Percentiles rank a stretch among this genome's conserved stretches.
These are phyloP conservation scores for Begonia loranthoides DNA, from an alignment of 306 rosid species.

Conservation along the genomic window DNA sequence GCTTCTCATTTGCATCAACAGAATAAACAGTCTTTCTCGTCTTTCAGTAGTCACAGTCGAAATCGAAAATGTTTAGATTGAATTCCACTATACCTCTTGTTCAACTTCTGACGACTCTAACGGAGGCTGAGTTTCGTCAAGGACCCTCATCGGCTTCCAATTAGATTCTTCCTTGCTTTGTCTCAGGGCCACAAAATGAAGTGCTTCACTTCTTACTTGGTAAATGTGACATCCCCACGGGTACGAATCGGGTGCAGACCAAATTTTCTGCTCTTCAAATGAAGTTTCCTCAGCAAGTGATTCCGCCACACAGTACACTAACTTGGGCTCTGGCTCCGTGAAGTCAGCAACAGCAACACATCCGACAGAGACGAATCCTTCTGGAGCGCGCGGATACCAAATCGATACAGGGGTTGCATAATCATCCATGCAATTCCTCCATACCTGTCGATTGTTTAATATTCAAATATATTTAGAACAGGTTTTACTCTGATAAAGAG, in stretches of 20 bases:
- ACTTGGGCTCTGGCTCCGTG: constrained; percentile 61
- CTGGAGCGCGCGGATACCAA: constrained; percentile 94
- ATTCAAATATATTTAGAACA: constrained; percentile 1
- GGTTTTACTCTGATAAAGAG: too few relatives aligned
- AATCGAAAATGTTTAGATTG: too few relatives aligned
- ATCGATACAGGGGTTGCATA: constrained; percentile 51
- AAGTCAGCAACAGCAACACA: constrained; percentile 58
- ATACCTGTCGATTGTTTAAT: constrained; percentile 39
- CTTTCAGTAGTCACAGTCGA: too few relatives aligned
- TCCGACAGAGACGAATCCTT: constrained; percentile 79
- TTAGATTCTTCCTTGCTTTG: constrained; percentile 60
- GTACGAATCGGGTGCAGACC: constrained; percentile 79
- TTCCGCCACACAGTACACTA: constrained; percentile 50
- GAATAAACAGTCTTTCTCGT: too few relatives aligned
- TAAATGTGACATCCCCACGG: constrained; percentile 92
- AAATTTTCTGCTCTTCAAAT: constrained; percentile 72
- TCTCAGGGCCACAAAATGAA: constrained; percentile 74
- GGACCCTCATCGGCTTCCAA: constrained; percentile 65
- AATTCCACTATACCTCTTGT: neutral
- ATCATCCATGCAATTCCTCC: constrained; percentile 90
- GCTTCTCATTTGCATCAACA: neutral
- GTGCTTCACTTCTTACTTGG: constrained; percentile 78
- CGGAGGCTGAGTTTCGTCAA: constrained; percentile 35
- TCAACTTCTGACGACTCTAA: constrained; percentile 20
- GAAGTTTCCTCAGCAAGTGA: constrained; percentile 68